phyloP scores from a whole-genome alignment of 139 green algal genomes.

The Auxenochlorella pyrenoidosa region DNA sequence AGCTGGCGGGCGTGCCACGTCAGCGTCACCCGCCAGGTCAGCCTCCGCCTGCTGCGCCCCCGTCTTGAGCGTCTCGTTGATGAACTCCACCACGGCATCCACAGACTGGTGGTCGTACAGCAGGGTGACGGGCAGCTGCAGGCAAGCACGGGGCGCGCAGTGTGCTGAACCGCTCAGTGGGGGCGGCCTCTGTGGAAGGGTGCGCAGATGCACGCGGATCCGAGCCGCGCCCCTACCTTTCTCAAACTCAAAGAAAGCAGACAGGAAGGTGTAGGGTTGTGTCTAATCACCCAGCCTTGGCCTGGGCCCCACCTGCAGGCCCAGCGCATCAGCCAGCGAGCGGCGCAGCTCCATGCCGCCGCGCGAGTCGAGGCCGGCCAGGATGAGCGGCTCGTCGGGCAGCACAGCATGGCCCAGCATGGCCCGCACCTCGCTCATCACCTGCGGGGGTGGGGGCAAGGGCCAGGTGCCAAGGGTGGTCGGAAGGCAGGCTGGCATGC shows the following conservation, averaged over 20 bases:
- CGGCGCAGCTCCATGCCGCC: slow-evolving; percentile 86
- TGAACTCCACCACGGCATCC: slow-evolving; percentile 62
- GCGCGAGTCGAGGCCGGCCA: slow-evolving; percentile 73
- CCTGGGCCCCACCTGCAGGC: slow-evolving; percentile 59
- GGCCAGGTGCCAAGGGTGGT: neutral
- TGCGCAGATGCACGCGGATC: no score
- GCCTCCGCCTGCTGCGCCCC: slow-evolving; percentile 4
- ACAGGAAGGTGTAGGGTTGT: no score
- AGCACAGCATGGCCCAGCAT: slow-evolving; percentile 73
- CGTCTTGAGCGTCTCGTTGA: slow-evolving; percentile 26
- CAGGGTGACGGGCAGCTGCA: slow-evolving; percentile 80
- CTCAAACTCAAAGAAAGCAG: no score
- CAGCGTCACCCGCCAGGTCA: neutral
- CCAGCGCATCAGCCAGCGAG: slow-evolving; percentile 74
- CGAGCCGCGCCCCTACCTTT: no score
- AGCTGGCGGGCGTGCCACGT: neutral
- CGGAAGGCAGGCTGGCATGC: neutral
- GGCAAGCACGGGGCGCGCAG: slow-evolving; percentile 11
- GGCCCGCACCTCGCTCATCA: slow-evolving; percentile 73
- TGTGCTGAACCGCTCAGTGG: neutral
- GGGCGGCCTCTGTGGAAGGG: no score
- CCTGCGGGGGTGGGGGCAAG: slow-evolving; percentile 18
- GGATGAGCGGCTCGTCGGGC: slow-evolving; percentile 71
- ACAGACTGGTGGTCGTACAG: slow-evolving; percentile 88
- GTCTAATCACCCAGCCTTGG: no score